These are phyloP conservation scores for Zizania palustris DNA, from an alignment of 202 grass and related monocot species.

Conservation along the genomic window DNA sequence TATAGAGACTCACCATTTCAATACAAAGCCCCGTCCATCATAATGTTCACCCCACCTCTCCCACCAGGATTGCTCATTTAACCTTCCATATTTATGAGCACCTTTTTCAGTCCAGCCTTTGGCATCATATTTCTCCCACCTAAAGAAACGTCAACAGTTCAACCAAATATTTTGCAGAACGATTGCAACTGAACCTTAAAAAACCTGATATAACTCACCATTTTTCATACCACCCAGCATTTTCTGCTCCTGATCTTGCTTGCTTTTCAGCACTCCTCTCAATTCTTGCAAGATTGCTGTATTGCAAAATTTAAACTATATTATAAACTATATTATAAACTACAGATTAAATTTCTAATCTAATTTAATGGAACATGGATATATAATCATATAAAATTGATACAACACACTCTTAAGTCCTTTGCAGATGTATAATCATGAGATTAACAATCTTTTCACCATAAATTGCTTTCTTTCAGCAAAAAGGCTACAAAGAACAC, in stretches of 20 bases:
- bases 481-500: background rate
- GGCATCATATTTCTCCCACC: constrained; percentile 99
- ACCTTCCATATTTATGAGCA: constrained; percentile 94
- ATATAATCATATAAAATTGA: background rate
- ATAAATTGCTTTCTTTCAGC: background rate
- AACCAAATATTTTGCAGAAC: constrained; percentile 14
- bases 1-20: constrained; percentile 81
- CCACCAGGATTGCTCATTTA: constrained; percentile 98
- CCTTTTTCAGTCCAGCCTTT: constrained; percentile 99
- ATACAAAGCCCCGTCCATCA: constrained; percentile 85
- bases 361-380: constrained; percentile 19
- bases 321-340: constrained; percentile 17
- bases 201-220: constrained; percentile 56
- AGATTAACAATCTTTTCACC: background rate
- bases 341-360: background rate
- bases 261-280: constrained; percentile 95
- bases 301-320: constrained; percentile 17
- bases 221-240: constrained; percentile 98
- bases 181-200: constrained; percentile 29
- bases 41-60: constrained; percentile 98
- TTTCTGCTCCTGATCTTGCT: constrained; percentile 84
- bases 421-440: background rate
- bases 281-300: constrained; percentile 94
- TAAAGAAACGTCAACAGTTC: constrained; percentile 36
- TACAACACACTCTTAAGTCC: background rate